Base-by-base conservation (phyloP, 2,329 filamentous ascomycete genomes). In the Grosmannia clavigera region DNA sequence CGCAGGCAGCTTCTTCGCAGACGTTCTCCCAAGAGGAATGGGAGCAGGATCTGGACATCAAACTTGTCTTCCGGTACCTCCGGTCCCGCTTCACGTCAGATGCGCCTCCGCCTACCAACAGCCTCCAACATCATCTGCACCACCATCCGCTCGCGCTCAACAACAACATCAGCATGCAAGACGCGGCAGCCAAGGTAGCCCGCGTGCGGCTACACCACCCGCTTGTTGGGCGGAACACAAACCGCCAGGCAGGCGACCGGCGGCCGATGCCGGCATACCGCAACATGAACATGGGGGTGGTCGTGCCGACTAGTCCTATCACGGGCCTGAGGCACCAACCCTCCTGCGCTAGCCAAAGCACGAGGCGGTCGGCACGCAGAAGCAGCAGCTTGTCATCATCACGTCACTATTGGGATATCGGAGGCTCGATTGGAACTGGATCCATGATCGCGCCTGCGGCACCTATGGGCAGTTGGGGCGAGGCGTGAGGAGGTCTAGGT, bases 401-500 rank as follows among this genome's bases (percentile, higher is more conserved):
- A 54, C 77, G 90, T 58, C 90, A 95, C 70, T 96, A 95, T 71
- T 96, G 92, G 92, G 92, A 96, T 70, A 83, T 96, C 65, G 90
- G 90, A 31, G 88, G 84, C 6, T 91, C 85, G 66, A 81, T 90
- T 29, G 88, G 88, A 2, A 92, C 88, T 60, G 87, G 87, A 3
- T 88, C 85, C 64, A 77, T 85, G 63, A 82, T 88, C 70, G 83
- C 82, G 2, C 80, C 81, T 55, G 82, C 81, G 48, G 86, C 84
- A 1, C 82, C 81, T 10, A 83, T 88, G 78, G 88, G 88, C 19
- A 85, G 82, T 65, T 94, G 89, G 89, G 88, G 88, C 11, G 89
- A 92, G 73, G 81, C 87, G 31, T 87, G 66, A 71, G 31, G 29
- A 46, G 19, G 27, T 46, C 3, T 40, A 9, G 38, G 12, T 40